Evolutionary conservation across 106 monocot genomes (phyloP).

Genomic region (Iris macrosiphon): DNA sequence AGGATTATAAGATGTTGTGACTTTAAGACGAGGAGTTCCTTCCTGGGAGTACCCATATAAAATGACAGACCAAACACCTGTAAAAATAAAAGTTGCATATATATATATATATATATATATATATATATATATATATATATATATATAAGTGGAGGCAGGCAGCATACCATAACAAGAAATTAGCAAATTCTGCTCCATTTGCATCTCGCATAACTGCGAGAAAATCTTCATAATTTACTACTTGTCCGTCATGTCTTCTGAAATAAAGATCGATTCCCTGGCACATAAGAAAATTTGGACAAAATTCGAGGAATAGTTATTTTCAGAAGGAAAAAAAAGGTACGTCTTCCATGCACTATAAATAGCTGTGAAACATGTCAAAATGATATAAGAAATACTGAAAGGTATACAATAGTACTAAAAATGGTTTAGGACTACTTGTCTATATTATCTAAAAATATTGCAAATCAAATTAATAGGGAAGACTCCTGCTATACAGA

Average conservation of each 20-base stretch:
- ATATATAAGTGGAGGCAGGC: background rate
- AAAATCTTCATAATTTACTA: conserved; percentile 97
- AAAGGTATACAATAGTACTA: too few species aligned
- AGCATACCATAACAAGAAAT: conserved; percentile 79
- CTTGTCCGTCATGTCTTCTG: conserved; percentile 98
- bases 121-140: too few species aligned
- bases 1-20: conserved; percentile 69
- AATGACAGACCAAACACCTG: background rate
- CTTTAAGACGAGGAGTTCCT: conserved; percentile 75
- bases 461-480: too few species aligned
- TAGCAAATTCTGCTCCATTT: conserved; percentile 75
- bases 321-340: too few species aligned
- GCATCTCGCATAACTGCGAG: conserved; percentile 99
- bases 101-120: too few species aligned
- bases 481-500: too few species aligned
- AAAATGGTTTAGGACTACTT: too few species aligned
- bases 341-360: too few species aligned
- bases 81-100: background rate
- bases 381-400: too few species aligned
- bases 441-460: too few species aligned
- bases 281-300: background rate
- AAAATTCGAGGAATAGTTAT: too few species aligned
- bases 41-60: conserved; percentile 97
- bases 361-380: too few species aligned
- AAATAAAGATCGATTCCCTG: conserved; percentile 99